Base-by-base conservation (phyloP, 1,284 basidiomycete genomes). In the Ceratobasidium sp. region DNA sequence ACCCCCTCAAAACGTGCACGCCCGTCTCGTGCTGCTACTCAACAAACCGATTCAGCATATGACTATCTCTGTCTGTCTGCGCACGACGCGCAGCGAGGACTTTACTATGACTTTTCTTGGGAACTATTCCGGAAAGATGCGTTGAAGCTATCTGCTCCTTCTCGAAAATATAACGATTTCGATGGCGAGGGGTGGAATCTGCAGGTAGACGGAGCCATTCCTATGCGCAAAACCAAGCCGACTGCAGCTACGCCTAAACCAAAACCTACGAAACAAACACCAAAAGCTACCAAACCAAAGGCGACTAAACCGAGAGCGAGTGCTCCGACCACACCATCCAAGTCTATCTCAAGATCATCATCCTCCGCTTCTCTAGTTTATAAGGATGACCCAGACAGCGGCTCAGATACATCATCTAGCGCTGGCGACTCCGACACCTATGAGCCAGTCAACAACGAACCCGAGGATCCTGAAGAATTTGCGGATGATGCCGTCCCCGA, bases 31-130 rank as follows among this genome's bases (percentile, higher is more conserved):
- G 33, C 28, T 64, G 45, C 71, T 8, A 51, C 39, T 1, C 71
- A 63, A 39, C 58, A 64, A 23, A 58, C 58, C 7, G 71, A 74
- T 47, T 54, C 71, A 11, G 58, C 71, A 20, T 73, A 49, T 35
- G 71, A 74, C 23, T 74, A 63, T 74, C 71, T 74, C 47, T 74
- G 71, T 63, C 45, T 74, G 28, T 74, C 71, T n/a, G 71, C 71
- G 33, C 71, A 74, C 31, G 71, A 74, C 33, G 71, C 71, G 3
- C 71, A 74, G 23, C 71, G 58, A 23, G 71, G 71, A 26, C 53
- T 74, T 15, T 74, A 74, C 60, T 63, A 74, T 20, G 71, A 74
- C 42, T 74, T 74, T 51, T 42, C 71, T 51, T 74, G 71, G 71
- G 58, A 74, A n/a, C 45, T 63, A 11, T 74, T 74, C 33, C 71